Conservation (phyloP, 208 protist genomes). For the Strigomonas oncopelti region DNA sequence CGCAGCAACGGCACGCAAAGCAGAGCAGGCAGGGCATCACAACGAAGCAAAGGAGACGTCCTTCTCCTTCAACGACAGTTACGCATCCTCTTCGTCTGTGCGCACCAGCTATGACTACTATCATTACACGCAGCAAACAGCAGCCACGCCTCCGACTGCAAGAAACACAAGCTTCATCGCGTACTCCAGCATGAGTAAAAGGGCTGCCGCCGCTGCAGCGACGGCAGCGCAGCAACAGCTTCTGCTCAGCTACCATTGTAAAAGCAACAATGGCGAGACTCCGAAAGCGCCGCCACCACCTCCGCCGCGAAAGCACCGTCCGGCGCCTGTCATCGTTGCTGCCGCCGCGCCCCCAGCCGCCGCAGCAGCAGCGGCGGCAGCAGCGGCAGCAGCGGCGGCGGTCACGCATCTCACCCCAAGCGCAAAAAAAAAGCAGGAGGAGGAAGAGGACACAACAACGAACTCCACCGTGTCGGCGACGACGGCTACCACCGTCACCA, state of each 20-base stretch:
- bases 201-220: neutral
- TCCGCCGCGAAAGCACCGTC: neutral
- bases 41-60: neutral
- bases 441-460: neutral
- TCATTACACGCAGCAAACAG: neutral
- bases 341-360: no score
- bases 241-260: neutral
- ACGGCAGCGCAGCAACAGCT: neutral
- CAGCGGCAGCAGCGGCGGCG: no score
- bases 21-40: neutral
- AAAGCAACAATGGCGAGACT: no score
- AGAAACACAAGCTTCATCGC: neutral
- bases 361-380: no score
- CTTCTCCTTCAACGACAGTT: no score
- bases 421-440: neutral
- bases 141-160: no score
- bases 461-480: neutral
- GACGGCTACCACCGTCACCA: neutral
- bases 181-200: neutral
- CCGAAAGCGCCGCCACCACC: no score
- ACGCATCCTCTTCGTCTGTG: neutral
- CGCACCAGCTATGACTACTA: neutral
- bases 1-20: neutral
- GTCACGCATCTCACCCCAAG: no score
- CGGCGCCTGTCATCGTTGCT: neutral